Evolutionary conservation across 2,329 filamentous ascomycete species (phyloP).

Genomic region (Trichoderma afroharzianum): DNA sequence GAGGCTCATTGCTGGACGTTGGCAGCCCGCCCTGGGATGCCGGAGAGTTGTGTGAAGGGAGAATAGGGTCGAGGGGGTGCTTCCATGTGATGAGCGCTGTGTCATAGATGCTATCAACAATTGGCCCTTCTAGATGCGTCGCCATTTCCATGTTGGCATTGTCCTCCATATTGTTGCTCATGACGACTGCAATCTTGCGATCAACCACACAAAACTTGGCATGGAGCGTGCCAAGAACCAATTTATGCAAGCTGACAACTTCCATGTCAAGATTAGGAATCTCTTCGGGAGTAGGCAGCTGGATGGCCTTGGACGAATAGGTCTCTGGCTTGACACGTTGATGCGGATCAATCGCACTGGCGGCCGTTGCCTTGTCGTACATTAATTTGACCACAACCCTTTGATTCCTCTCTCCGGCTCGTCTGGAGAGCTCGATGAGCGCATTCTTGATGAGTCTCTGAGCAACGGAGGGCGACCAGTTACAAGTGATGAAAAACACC

Average conservation of each 20-base stretch:
- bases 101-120: slow-evolving; percentile 74
- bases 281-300: slow-evolving; percentile 59
- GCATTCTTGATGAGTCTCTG: slow-evolving; percentile 65
- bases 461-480: slow-evolving; percentile 68
- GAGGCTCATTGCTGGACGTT: background rate
- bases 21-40: slow-evolving; percentile 3
- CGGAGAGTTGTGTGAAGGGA: slow-evolving; percentile 10
- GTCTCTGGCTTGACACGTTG: slow-evolving; percentile 54
- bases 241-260: slow-evolving; percentile 69
- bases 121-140: slow-evolving; percentile 69
- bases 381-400: slow-evolving; percentile 68
- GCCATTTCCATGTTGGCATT: slow-evolving; percentile 83
- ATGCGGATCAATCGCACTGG: slow-evolving; percentile 64
- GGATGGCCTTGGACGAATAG: slow-evolving; percentile 56
- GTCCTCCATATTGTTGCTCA: slow-evolving; percentile 76
- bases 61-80: slow-evolving; percentile 42
- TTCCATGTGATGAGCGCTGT: slow-evolving; percentile 71
- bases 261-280: slow-evolving; percentile 69
- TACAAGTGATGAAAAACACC: slow-evolving; percentile 71
- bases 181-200: slow-evolving; percentile 63
- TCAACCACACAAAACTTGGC: slow-evolving; percentile 77
- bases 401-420: slow-evolving; percentile 55
- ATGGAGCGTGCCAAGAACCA: slow-evolving; percentile 71
- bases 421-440: slow-evolving; percentile 63
- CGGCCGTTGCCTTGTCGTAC: slow-evolving; percentile 66